Evolutionary conservation across 108 stramenopile genomes (phyloP).

Genomic region (Skeletonema marinoi): DNA sequence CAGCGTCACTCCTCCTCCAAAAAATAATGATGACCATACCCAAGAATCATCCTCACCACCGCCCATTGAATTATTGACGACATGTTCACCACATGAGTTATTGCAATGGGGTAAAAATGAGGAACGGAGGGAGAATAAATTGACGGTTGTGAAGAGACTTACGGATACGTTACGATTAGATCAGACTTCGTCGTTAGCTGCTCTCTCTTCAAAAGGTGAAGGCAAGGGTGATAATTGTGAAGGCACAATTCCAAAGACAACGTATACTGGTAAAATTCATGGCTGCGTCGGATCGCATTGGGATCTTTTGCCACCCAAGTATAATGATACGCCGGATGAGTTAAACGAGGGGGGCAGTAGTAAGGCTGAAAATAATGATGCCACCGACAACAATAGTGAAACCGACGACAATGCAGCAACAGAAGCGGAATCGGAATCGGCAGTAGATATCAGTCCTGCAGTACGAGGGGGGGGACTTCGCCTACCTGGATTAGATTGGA

Average conservation of each 20-base stretch:
- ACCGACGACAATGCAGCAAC: background rate
- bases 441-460: background rate
- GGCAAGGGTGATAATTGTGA: background rate
- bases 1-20: conserved; percentile 12
- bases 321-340: background rate
- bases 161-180: conserved; percentile 27
- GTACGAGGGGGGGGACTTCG: conserved; percentile 46
- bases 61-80: background rate
- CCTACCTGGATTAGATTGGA: conserved; percentile 76
- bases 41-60: background rate
- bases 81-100: conserved; percentile 7
- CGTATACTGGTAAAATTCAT: conserved; percentile 15
- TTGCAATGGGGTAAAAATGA: conserved; percentile 27
- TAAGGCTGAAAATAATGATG: background rate
- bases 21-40: background rate
- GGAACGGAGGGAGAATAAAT: conserved; percentile 21
- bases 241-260: background rate
- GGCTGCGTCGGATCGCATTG: conserved; percentile 53
- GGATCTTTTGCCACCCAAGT: conserved; percentile 43
- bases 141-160: conserved; percentile 20
- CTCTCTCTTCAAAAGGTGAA: background rate
- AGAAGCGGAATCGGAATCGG: background rate
- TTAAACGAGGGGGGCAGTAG: background rate
- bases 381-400: background rate
- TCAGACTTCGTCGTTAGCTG: conserved; percentile 7